Base-by-base conservation (phyloP, 108 stramenopile species). In the Bacterosira constricta region DNA sequence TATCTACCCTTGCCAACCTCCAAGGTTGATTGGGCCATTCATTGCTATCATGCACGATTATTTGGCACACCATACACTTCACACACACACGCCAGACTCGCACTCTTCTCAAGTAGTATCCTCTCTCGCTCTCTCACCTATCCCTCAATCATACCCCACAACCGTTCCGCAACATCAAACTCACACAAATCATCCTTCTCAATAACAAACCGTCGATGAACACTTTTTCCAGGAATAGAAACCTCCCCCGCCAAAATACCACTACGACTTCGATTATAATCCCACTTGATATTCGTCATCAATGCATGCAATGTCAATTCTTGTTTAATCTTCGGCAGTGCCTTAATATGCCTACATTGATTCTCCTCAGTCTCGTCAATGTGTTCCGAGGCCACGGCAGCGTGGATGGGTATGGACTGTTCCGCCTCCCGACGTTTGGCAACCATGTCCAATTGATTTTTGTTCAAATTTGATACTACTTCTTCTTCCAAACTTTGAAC, bases 201-300 rank as follows among this genome's bases (percentile, higher is more conserved):
- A 45, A 76, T 66, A 1, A 15, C 66, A 62, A 76, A 76, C 25
- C 50, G 36, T 11, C 59, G 18, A 54, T 68, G 66, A 3, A 67
- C 60, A 27, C 47, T 57, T 18, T 42, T 68, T 2, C 49, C 25
- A 0, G 52, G 52, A 18, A 68, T 52, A 26, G 66, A 68, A 44
- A 76, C 66, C 65, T 76, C 75, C 52, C 75, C 75, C 35, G 44
- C 65, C 42, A 76, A 63, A 0, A 37, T 52, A 41, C 61, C 38
- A 34, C 32, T 1, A 2, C 37, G 31, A 25, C 38, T 17, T 7
- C 31, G 18, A 25, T 26, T 53, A 39, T 76, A 76, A 68, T 68
- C 60, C 75, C 75, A 76, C 42, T 62, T 76, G 11, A 76, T 60
- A 53, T 76, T 76, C 4, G 75, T 76, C 59, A 68, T 44, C n/a